A percentile compares a stretch with the other conserved stretches of the same genome.
These are phyloP conservation scores for Chimonanthus salicifolius DNA, from an alignment of 164 flowering plant genomes.

Conservation along the genomic window DNA sequence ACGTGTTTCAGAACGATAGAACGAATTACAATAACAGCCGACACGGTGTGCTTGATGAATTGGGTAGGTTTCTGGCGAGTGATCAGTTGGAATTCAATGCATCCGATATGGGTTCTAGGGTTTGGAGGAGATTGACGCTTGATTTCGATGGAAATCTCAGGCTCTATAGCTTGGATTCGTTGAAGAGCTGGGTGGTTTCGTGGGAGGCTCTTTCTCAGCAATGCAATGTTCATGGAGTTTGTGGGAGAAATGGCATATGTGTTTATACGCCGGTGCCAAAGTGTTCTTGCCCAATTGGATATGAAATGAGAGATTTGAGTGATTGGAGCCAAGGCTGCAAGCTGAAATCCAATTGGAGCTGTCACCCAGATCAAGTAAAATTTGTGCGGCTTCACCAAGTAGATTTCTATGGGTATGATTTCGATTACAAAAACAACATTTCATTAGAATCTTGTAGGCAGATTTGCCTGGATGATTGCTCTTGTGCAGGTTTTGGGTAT, in stretches of 20 bases:
- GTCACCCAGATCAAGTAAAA: conserved; percentile 16
- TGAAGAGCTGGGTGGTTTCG: conserved; percentile 12
- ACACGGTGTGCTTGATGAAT: conserved; percentile 11
- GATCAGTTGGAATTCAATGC: conserved; percentile 10
- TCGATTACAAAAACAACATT: not conserved
- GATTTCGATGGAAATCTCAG: conserved; percentile 17
- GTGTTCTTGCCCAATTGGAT: conserved; percentile 15
- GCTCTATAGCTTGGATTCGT: conserved; percentile 16
- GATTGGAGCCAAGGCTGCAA: conserved; percentile 35
- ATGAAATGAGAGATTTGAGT: conserved; percentile 4
- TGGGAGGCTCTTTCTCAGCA: conserved; percentile 6
- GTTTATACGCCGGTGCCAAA: conserved; percentile 7
- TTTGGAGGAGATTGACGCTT: conserved; percentile 11
- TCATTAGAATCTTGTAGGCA: conserved; percentile 21
- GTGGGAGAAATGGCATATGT: conserved; percentile 11
- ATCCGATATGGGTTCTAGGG: conserved; percentile 8
- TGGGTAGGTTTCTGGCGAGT: conserved; percentile 15
- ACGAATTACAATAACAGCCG: conserved; percentile 15
- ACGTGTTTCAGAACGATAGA: conserved; percentile 5
- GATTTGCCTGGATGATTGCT: conserved; percentile 11
- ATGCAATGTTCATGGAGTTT: conserved; percentile 17
- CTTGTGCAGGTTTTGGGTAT: conserved; percentile 26
- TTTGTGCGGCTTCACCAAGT: conserved; percentile 19
- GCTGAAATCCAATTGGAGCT: conserved; percentile 23
- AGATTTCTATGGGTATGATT: conserved; percentile 35